Conservation (phyloP, 2,329 filamentous ascomycete genomes). For the Aspergillus sp. region DNA sequence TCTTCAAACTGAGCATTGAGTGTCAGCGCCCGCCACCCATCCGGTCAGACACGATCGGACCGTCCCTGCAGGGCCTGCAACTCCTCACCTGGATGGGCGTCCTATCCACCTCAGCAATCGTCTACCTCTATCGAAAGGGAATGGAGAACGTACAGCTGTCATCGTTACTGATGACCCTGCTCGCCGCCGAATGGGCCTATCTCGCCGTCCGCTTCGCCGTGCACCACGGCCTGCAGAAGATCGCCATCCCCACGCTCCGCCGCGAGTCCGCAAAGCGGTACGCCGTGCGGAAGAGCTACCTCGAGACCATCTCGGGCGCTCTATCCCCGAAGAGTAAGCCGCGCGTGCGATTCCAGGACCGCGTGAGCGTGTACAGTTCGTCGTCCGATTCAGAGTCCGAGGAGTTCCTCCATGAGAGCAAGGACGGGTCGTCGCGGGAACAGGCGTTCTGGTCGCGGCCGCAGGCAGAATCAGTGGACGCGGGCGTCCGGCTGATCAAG, state of each 20-base stretch:
- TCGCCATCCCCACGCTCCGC: slow-evolving; percentile 78
- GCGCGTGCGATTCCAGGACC: slow-evolving; percentile 33
- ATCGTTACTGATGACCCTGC: slow-evolving; percentile 73
- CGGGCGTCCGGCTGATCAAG: slow-evolving; percentile 52
- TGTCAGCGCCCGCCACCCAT: slow-evolving; percentile 86
- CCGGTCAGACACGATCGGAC: slow-evolving; percentile 89
- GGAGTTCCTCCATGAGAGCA: slow-evolving; percentile 21
- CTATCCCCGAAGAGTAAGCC: slow-evolving; percentile 16
- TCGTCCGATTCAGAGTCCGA: slow-evolving; percentile 25
- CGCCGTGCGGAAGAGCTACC: slow-evolving; percentile 69
- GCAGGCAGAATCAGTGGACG: slow-evolving; percentile 49
- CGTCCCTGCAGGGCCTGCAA: slow-evolving; percentile 80
- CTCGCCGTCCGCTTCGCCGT: slow-evolving; percentile 69
- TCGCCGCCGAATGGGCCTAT: slow-evolving; percentile 83
- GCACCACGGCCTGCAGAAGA: slow-evolving; percentile 66
- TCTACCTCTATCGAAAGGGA: slow-evolving; percentile 77
- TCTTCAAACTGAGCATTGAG: slow-evolving; percentile 87
- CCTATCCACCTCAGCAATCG: slow-evolving; percentile 79
- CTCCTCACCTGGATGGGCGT: slow-evolving; percentile 95
- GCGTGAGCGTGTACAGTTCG: slow-evolving; percentile 31
- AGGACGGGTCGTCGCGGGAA: slow-evolving; percentile 38
- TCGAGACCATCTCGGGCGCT: slow-evolving; percentile 40
- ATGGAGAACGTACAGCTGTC: slow-evolving; percentile 68
- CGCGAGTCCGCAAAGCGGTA: slow-evolving; percentile 79
- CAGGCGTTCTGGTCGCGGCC: slow-evolving; percentile 54